Evolutionary conservation across 352 stramenopile genomes (phyloP).

Genomic region (Plasmopara muralis): DNA sequence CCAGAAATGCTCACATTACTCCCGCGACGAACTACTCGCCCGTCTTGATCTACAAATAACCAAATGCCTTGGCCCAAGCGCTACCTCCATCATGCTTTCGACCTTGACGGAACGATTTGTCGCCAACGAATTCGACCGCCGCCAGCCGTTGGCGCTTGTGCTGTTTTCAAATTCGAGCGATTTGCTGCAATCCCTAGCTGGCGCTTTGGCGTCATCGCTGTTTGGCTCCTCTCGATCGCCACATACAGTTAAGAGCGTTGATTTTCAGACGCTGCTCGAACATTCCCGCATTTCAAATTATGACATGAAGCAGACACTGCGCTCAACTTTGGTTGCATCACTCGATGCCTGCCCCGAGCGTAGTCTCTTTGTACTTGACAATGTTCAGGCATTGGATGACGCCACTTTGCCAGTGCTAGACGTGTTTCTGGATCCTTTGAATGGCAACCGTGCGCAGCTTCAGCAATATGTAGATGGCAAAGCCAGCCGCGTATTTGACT

Average conservation of each 20-base stretch:
- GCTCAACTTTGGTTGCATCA: slow-evolving; percentile 25
- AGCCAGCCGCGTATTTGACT: slow-evolving; percentile 38
- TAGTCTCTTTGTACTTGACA: slow-evolving; percentile 46
- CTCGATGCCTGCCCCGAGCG: slow-evolving; percentile 40
- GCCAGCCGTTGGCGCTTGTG: slow-evolving; percentile 43
- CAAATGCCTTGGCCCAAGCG: slow-evolving; percentile 32
- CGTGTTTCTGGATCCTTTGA: slow-evolving; percentile 63
- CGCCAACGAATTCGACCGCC: slow-evolving; percentile 50
- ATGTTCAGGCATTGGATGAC: slow-evolving; percentile 40
- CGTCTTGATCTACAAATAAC: slow-evolving; percentile 37
- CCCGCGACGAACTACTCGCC: slow-evolving; percentile 34
- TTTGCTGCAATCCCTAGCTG: slow-evolving; percentile 25
- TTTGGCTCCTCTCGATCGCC: slow-evolving; percentile 19
- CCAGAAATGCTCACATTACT: slow-evolving; percentile 30
- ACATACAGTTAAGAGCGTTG: slow-evolving; percentile 21
- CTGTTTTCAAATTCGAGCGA: slow-evolving; percentile 44
- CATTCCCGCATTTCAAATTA: slow-evolving; percentile 26
- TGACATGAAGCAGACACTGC: slow-evolving; percentile 43
- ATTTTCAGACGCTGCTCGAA: slow-evolving; percentile 28
- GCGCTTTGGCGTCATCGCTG: slow-evolving; percentile 29
- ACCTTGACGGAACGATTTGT: slow-evolving; percentile 38
- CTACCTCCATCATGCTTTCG: slow-evolving; percentile 22
- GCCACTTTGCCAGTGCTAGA: slow-evolving; percentile 49
- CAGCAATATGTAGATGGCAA: slow-evolving; percentile 29
- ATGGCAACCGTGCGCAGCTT: slow-evolving; percentile 55